phyloP scores from a whole-genome alignment of 352 stramenopile species.

The Phytophthora citricola region DNA sequence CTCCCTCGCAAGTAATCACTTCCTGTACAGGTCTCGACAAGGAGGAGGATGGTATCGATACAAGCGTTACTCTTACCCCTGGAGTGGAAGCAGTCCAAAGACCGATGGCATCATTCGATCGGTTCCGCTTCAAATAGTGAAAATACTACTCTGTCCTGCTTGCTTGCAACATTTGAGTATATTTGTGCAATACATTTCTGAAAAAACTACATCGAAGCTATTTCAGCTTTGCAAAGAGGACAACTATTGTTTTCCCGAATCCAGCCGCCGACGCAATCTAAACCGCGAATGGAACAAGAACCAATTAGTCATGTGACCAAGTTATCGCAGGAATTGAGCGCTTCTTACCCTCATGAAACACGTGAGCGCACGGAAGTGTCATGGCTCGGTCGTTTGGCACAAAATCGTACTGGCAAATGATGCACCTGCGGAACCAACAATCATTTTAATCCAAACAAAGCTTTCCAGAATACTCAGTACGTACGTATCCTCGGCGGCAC shows the following conservation, averaged over 20 bases:
- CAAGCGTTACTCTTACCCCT: conserved; percentile 1
- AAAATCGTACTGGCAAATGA: conserved; percentile 80
- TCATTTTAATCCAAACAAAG: neutral
- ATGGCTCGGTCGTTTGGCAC: conserved; percentile 58
- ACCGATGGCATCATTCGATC: conserved; percentile 37
- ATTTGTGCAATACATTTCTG: conserved; percentile 18
- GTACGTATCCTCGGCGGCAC: conserved; percentile 59
- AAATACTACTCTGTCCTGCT: conserved; percentile 1
- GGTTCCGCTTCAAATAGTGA: conserved; percentile 42
- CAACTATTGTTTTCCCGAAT: conserved; percentile 85
- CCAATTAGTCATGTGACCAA: neutral
- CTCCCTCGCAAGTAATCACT: neutral
- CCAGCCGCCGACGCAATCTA: conserved; percentile 76
- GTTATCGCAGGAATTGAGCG: neutral
- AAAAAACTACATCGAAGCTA: conserved; percentile 40
- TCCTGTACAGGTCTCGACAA: conserved; percentile 1
- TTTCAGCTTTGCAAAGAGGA: conserved; percentile 76
- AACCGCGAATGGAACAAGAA: conserved; percentile 1
- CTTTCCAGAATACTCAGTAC: conserved; percentile 21
- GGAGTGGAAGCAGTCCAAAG: neutral
- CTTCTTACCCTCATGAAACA: conserved; percentile 74
- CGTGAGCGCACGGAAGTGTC: conserved; percentile 76
- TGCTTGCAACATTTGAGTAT: conserved; percentile 7
- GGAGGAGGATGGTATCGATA: neutral
- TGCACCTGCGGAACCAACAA: conserved; percentile 47